A percentile compares a stretch with the other conserved stretches of the same genome.
Evolutionary conservation across 2,329 filamentous ascomycete genomes (phyloP).

Genomic region (Fusarium heterosporum): DNA sequence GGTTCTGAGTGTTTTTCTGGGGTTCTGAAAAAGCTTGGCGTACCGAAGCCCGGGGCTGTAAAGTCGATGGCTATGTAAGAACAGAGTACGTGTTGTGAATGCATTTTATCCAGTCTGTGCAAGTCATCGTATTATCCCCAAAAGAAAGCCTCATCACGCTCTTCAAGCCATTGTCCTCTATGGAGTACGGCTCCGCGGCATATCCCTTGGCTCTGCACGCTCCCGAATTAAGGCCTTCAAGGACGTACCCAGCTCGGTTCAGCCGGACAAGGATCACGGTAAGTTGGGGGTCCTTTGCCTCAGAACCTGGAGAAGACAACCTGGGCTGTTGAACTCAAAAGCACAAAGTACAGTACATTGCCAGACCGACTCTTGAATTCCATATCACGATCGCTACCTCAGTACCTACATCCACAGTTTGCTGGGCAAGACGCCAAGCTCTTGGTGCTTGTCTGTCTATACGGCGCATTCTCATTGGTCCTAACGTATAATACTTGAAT

Average conservation of each 20-base stretch:
- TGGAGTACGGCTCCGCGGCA: background rate
- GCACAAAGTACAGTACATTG: background rate
- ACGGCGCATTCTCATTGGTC: slow-evolving; percentile 6
- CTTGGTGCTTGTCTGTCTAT: slow-evolving; percentile 16
- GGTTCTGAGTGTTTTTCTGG: slow-evolving; percentile 18
- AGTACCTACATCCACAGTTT: background rate
- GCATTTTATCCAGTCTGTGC: too few species aligned
- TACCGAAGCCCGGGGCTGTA: slow-evolving; percentile 7
- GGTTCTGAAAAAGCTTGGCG: slow-evolving; percentile 28
- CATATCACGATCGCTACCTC: slow-evolving; percentile 13
- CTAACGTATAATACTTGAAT: slow-evolving; percentile 7
- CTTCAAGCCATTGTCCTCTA: background rate
- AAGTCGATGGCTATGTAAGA: slow-evolving; percentile 3
- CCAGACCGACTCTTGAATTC: background rate
- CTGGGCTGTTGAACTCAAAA: slow-evolving; percentile 4
- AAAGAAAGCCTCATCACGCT: background rate
- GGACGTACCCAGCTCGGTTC: slow-evolving; percentile 10
- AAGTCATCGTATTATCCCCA: too few species aligned
- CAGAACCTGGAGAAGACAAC: slow-evolving; percentile 32
- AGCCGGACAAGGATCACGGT: slow-evolving; percentile 23
- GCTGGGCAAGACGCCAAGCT: slow-evolving; percentile 14
- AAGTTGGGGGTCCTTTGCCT: slow-evolving; percentile 8
- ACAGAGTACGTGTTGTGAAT: background rate
- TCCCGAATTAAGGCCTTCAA: background rate
- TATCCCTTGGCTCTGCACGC: slow-evolving; percentile 3